Evolutionary conservation across 2,329 filamentous ascomycete species (phyloP).

Genomic region (Epicoccum nigrum): DNA sequence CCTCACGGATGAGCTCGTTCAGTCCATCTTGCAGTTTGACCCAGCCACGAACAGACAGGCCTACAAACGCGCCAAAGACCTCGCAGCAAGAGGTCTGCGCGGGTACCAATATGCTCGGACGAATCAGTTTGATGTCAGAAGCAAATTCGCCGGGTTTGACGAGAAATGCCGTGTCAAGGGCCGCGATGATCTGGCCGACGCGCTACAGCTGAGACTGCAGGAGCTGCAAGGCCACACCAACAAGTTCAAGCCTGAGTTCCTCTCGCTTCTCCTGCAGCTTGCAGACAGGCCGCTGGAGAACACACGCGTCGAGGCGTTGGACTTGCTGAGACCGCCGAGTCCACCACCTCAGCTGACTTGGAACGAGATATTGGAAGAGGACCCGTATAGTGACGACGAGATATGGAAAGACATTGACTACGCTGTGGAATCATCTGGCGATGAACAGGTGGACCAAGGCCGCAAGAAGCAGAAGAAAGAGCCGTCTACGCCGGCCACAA

Average conservation of each 20-base stretch:
- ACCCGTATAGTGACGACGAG: constrained; percentile 71
- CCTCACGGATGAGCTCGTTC: constrained; percentile 74
- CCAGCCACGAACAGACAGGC: constrained; percentile 39
- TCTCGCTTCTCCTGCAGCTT: constrained; percentile 79
- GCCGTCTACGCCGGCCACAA: constrained; percentile 42
- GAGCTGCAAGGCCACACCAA: constrained; percentile 62
- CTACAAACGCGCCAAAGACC: constrained; percentile 48
- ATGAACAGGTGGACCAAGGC: constrained; percentile 53
- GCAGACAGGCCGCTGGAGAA: constrained; percentile 80
- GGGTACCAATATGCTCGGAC: constrained; percentile 53
- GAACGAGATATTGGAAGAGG: constrained; percentile 78
- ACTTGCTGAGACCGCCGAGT: constrained; percentile 58
- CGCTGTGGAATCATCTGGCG: constrained; percentile 68
- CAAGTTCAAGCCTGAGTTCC: constrained; percentile 77
- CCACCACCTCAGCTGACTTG: constrained; percentile 67
- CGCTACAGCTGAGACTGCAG: constrained; percentile 63
- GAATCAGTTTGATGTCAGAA: constrained; percentile 57
- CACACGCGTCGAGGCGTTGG: constrained; percentile 68
- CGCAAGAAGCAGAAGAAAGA: constrained; percentile 19
- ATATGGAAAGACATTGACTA: constrained; percentile 77
- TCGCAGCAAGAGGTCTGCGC: constrained; percentile 48
- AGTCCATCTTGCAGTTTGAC: constrained; percentile 62
- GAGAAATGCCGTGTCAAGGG: constrained; percentile 85
- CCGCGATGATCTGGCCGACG: constrained; percentile 79
- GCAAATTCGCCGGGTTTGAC: constrained; percentile 62